These are phyloP conservation scores for Fusarium bulbicola DNA, from an alignment of 2,329 filamentous ascomycete genomes.

Conservation along the genomic window DNA sequence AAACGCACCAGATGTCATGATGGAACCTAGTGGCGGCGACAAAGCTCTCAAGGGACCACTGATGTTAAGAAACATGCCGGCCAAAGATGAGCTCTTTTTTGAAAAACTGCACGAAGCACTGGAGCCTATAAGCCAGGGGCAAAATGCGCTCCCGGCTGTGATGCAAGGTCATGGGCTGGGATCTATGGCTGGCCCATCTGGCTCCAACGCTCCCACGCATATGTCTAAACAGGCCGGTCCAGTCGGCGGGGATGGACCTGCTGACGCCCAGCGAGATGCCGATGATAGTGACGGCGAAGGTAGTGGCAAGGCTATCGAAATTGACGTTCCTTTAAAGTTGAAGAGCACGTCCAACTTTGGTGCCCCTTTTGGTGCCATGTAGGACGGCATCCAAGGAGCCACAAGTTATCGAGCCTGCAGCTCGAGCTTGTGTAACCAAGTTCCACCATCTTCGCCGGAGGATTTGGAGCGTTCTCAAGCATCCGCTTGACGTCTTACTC, in stretches of 20 bases:
- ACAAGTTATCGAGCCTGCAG: neutral
- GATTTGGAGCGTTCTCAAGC: neutral
- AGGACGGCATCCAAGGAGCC: constrained; percentile 18
- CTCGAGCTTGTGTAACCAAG: constrained; percentile 4
- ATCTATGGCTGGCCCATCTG: constrained; percentile 24
- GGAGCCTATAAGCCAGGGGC: constrained; percentile 57
- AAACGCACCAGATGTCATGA: constrained; percentile 38
- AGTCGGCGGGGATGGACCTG: constrained; percentile 36
- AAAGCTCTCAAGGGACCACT: constrained; percentile 60
- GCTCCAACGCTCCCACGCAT: constrained; percentile 13
- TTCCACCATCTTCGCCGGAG: constrained; percentile 7
- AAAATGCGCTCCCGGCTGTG: constrained; percentile 58
- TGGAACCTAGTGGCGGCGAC: constrained; percentile 55
- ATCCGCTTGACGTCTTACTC: neutral
- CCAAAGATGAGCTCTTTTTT: constrained; percentile 65
- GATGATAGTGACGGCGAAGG: constrained; percentile 41
- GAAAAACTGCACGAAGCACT: constrained; percentile 61
- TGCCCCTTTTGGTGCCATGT: constrained; percentile 53
- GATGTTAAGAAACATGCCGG: constrained; percentile 64
- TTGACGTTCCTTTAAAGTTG: constrained; percentile 58
- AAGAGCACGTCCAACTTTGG: constrained; percentile 59
- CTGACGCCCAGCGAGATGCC: constrained; percentile 33
- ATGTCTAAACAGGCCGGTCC: constrained; percentile 12
- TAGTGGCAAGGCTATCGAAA: constrained; percentile 44
- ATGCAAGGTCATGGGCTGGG: constrained; percentile 45